A percentile compares a stretch with the other conserved stretches of the same genome.
These are phyloP conservation scores for Nemania sp. DNA, from an alignment of 2,329 filamentous ascomycete species.

Conservation along the genomic window DNA sequence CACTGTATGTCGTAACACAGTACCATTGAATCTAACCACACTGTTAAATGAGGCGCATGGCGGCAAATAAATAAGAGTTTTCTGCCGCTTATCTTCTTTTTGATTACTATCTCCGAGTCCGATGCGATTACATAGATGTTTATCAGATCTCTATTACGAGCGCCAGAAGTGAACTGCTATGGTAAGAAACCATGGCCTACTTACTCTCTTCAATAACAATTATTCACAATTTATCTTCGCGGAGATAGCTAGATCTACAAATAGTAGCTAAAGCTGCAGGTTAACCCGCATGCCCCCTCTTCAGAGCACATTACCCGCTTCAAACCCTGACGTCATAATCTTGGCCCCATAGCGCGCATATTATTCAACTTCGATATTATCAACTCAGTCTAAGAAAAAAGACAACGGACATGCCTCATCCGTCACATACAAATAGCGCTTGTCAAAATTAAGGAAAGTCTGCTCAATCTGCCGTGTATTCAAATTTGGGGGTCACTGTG, in stretches of 20 bases:
- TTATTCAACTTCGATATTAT: too few species aligned
- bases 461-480: too few species aligned
- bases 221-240: neutral
- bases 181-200: neutral
- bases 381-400: too few species aligned
- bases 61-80: too few species aligned
- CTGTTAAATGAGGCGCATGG: too few species aligned
- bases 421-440: too few species aligned
- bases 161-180: neutral
- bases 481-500: too few species aligned
- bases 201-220: neutral
- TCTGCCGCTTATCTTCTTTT: neutral
- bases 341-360: neutral
- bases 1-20: neutral
- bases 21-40: neutral
- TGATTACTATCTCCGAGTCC: neutral
- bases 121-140: neutral
- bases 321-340: neutral
- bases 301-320: conserved; percentile 3
- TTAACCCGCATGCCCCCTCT: conserved; percentile 1
- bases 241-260: neutral
- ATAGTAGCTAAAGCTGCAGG: neutral
- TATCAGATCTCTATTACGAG: neutral
- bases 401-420: conserved; percentile 2
- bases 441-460: neutral